A percentile compares a stretch with the other conserved stretches of the same genome.
Conservation (phyloP, 257 asterid species). For the Penstemon davidsonii region DNA sequence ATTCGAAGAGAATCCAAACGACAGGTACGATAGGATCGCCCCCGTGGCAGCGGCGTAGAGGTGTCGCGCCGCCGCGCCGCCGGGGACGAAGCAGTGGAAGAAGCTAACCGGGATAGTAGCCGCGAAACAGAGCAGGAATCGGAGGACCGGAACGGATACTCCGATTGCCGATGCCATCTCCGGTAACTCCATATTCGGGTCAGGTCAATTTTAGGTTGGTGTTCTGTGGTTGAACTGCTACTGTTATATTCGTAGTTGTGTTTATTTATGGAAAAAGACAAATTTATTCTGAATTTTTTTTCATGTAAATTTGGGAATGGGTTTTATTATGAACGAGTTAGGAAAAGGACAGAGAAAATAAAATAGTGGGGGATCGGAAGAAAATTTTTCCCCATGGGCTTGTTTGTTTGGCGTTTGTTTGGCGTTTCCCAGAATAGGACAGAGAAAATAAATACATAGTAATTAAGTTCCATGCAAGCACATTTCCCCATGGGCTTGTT, state of each 20-base stretch:
- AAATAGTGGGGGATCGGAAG: too few species aligned
- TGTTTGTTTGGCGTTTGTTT: too few species aligned
- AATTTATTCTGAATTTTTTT: neutral
- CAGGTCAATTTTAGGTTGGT: conserved; percentile 3
- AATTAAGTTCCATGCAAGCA: too few species aligned
- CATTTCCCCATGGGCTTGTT: too few species aligned
- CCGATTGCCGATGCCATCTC: conserved; percentile 94
- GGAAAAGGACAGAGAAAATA: too few species aligned
- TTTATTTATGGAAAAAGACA: conserved; percentile 20
- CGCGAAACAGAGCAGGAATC: conserved; percentile 75
- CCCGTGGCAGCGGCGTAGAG: conserved; percentile 82
- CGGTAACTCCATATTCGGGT: conserved; percentile 62
- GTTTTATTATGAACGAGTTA: too few species aligned
- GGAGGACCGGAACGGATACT: conserved; percentile 87
- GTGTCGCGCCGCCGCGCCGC: conserved; percentile 69
- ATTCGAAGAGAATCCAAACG: conserved; percentile 91
- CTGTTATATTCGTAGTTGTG: neutral
- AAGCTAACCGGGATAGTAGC: conserved; percentile 91
- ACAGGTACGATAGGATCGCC: conserved; percentile 65
- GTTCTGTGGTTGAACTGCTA: conserved; percentile 2
- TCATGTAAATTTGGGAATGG: neutral
- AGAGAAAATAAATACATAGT: too few species aligned
- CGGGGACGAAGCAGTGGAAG: conserved; percentile 81
- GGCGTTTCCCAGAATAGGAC: too few species aligned
- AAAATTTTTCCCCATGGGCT: too few species aligned